Evolutionary conservation across 106 monocot species (phyloP).

Genomic region (Dioscorea zingiberensis): DNA sequence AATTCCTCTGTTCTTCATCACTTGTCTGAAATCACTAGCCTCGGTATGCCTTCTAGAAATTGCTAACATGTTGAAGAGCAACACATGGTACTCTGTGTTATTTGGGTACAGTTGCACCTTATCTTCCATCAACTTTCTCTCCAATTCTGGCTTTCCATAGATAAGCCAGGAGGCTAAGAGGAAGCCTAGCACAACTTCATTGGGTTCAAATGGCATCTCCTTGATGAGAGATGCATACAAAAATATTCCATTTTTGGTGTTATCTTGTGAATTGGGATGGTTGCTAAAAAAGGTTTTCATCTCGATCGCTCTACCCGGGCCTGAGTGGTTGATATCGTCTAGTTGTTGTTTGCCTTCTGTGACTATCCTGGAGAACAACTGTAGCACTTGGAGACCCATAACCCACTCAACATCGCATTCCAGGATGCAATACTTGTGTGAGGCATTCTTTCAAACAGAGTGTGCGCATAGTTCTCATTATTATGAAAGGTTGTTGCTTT

Average conservation of each 20-base stretch:
- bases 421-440: slow-evolving; percentile 38
- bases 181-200: slow-evolving; percentile 68
- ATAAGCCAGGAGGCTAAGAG: slow-evolving; percentile 51
- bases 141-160: slow-evolving; percentile 38
- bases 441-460: slow-evolving; percentile 26
- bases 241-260: slow-evolving; percentile 56
- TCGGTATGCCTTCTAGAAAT: slow-evolving; percentile 27
- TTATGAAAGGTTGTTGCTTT: slow-evolving; percentile 5
- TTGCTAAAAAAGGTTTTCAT: slow-evolving; percentile 25
- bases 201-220: slow-evolving; percentile 51
- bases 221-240: slow-evolving; percentile 45
- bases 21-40: slow-evolving; percentile 26
- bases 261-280: slow-evolving; percentile 18
- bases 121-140: slow-evolving; percentile 28
- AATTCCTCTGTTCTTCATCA: slow-evolving; percentile 21
- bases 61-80: slow-evolving; percentile 43
- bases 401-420: slow-evolving; percentile 60
- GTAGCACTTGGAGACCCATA: slow-evolving; percentile 31
- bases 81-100: slow-evolving; percentile 28
- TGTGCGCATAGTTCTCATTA: slow-evolving; percentile 1
- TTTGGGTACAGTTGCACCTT: slow-evolving; percentile 25
- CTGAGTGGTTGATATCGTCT: slow-evolving; percentile 62
- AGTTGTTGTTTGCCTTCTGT: slow-evolving; percentile 15
- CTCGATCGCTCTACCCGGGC: slow-evolving; percentile 42
- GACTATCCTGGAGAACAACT: slow-evolving; percentile 36